Conservation (phyloP, 2,329 filamentous ascomycete genomes). For the Diatrype stigma region DNA sequence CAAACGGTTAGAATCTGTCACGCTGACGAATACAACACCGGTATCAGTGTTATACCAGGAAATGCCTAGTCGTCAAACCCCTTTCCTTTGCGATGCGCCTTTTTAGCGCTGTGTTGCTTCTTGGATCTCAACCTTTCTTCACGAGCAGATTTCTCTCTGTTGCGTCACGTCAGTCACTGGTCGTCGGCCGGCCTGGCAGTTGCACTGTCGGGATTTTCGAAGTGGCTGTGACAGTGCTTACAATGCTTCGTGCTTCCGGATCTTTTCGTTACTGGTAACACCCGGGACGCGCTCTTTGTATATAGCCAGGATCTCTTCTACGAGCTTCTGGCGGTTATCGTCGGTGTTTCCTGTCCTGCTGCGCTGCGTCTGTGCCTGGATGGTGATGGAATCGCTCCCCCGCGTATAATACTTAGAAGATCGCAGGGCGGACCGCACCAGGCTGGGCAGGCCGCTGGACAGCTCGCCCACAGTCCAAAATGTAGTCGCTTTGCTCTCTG, state of each 20-base stretch:
- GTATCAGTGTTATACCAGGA: neutral
- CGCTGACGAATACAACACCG: neutral
- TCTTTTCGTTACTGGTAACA: slow-evolving; percentile 42
- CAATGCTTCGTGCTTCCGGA: slow-evolving; percentile 45
- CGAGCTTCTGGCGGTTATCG: slow-evolving; percentile 48
- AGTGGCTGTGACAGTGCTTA: slow-evolving; percentile 26
- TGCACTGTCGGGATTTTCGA: too few species aligned
- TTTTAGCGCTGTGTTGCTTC: slow-evolving; percentile 47
- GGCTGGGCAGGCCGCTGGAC: slow-evolving; percentile 38
- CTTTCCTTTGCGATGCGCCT: slow-evolving; percentile 38
- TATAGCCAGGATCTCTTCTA: slow-evolving; percentile 44
- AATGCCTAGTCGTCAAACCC: slow-evolving; percentile 11
- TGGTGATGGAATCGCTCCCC: slow-evolving; percentile 47
- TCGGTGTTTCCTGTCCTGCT: slow-evolving; percentile 48
- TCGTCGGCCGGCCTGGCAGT: neutral
- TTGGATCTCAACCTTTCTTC: slow-evolving; percentile 42
- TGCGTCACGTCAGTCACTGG: slow-evolving; percentile 9
- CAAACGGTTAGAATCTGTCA: too few species aligned
- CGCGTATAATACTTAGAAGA: slow-evolving; percentile 51
- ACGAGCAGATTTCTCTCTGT: slow-evolving; percentile 44
- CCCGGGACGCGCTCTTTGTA: slow-evolving; percentile 44
- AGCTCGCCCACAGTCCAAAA: slow-evolving; percentile 47
- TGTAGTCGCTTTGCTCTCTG: slow-evolving; percentile 56
- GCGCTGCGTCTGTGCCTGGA: slow-evolving; percentile 52
- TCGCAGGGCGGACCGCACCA: slow-evolving; percentile 44